Evolutionary conservation across 352 stramenopile genomes (phyloP).

Genomic region (Globisporangium canariense): DNA sequence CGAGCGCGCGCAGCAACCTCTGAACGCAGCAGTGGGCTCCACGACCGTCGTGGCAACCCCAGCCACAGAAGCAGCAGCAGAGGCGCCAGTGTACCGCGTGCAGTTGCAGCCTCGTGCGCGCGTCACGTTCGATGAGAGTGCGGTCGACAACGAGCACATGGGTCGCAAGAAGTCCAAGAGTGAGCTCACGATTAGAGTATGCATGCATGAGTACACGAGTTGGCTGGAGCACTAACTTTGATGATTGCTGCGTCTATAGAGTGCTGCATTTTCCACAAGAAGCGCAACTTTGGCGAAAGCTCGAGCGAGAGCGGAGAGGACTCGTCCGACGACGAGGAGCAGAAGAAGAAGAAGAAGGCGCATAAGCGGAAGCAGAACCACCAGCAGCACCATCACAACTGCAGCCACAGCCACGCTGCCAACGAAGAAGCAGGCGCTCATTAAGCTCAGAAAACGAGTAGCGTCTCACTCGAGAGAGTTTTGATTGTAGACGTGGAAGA

Average conservation of each 20-base stretch:
- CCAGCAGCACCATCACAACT: conserved; percentile 19
- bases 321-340: conserved; percentile 49
- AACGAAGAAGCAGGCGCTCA: conserved; percentile 1
- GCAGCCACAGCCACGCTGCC: conserved; percentile 6
- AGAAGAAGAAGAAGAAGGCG: conserved; percentile 8
- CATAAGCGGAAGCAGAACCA: conserved; percentile 6
- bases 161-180: conserved; percentile 90
- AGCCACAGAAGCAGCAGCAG: conserved; percentile 9
- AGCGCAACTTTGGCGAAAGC: conserved; percentile 88
- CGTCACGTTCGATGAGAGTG: conserved; percentile 86
- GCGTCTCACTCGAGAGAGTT: background rate
- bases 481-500: background rate
- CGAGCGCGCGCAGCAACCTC: conserved; percentile 23
- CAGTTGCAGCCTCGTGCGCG: conserved; percentile 75
- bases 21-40: conserved; percentile 11
- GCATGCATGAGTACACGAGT: background rate
- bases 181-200: conserved; percentile 21
- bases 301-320: conserved; percentile 88
- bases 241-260: conserved; percentile 29
- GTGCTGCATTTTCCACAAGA: conserved; percentile 94
- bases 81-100: conserved; percentile 54
- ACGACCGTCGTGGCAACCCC: conserved; percentile 28
- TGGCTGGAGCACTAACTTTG: background rate
- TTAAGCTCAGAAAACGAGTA: background rate
- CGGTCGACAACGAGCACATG: conserved; percentile 92